Percentiles rank a stretch among this genome's conserved stretches.
Evolutionary conservation across 176 grass and related monocot species (phyloP).

Genomic region (Oryza punctata): DNA sequence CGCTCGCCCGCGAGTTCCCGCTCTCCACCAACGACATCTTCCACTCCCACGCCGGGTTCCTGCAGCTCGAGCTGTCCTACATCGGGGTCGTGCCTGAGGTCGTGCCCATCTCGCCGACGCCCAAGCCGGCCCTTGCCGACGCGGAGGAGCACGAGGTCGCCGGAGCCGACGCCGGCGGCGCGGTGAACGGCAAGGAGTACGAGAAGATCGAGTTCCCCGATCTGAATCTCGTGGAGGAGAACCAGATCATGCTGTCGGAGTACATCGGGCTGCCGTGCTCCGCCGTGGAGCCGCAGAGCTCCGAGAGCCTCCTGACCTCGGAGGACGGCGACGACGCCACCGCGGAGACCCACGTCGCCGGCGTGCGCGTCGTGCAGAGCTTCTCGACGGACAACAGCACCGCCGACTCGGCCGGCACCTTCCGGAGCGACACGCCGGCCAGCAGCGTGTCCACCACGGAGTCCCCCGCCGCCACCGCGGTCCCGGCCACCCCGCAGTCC

Average conservation of each 20-base stretch:
- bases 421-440: constrained; percentile 48
- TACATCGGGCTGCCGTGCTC: constrained; percentile 63
- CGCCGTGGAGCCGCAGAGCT: constrained; percentile 66
- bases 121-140: constrained; percentile 48
- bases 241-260: constrained; percentile 92
- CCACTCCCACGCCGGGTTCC: constrained; percentile 81
- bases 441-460: constrained; percentile 85
- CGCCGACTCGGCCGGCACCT: constrained; percentile 40
- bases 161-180: constrained; percentile 10
- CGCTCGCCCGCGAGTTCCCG: constrained; percentile 67
- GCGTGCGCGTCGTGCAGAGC: constrained; percentile 81
- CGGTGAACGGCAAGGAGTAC: constrained; percentile 45
- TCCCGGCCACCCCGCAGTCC: constrained; percentile 62
- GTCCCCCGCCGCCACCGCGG: constrained; percentile 34
- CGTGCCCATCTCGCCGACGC: constrained; percentile 60
- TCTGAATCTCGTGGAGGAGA: constrained; percentile 86
- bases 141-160: constrained; percentile 8
- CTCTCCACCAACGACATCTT: constrained; percentile 89
- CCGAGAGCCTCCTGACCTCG: constrained; percentile 71
- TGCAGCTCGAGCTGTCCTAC: constrained; percentile 86
- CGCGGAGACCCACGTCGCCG: constrained; percentile 57
- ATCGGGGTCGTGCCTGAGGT: constrained; percentile 85
- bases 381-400: constrained; percentile 68
- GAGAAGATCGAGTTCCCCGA: constrained; percentile 98
- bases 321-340: constrained; percentile 59